phyloP scores from a whole-genome alignment of 129 eudicot genomes.

The Oenanthe sinensis region DNA sequence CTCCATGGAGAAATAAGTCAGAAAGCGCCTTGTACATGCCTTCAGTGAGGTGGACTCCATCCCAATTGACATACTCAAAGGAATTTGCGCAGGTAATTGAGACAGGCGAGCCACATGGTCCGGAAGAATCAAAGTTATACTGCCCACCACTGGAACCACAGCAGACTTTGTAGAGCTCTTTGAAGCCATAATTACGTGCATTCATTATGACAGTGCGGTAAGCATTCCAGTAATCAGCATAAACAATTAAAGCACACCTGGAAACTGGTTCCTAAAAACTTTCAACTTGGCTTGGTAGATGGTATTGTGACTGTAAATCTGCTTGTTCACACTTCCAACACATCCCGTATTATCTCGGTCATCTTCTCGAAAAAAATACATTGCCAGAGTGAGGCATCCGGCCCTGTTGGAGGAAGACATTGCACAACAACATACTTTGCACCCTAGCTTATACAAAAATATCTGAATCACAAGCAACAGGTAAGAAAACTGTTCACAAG shows the following conservation, averaged over 20 bases:
- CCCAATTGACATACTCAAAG: constrained; percentile 71
- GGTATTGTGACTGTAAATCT: constrained; percentile 47
- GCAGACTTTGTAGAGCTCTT: constrained; percentile 62
- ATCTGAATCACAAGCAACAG: constrained; percentile 26
- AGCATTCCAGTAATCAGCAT: constrained; percentile 63
- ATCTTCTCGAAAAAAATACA: constrained; percentile 34
- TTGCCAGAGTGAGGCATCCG: constrained; percentile 61
- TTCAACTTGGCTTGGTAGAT: constrained; percentile 43
- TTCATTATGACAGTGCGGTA: constrained; percentile 38
- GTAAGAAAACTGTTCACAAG: background rate
- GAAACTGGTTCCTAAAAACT: constrained; percentile 37
- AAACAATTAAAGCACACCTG: constrained; percentile 40
- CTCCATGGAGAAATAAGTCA: constrained; percentile 39
- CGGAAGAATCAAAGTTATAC: constrained; percentile 43
- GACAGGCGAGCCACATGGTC: constrained; percentile 59
- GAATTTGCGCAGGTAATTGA: constrained; percentile 53
- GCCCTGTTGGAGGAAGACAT: constrained; percentile 85
- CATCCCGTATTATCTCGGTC: constrained; percentile 66
- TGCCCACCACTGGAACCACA: constrained; percentile 61
- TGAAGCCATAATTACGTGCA: constrained; percentile 48
- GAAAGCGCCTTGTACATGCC: constrained; percentile 76
- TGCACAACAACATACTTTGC: constrained; percentile 71
- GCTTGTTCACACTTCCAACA: constrained; percentile 42
- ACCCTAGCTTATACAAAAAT: constrained; percentile 54
- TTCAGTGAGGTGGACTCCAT: constrained; percentile 84